Conservation (phyloP, 1,284 basidiomycete genomes). For the Microbotryum violaceum region DNA sequence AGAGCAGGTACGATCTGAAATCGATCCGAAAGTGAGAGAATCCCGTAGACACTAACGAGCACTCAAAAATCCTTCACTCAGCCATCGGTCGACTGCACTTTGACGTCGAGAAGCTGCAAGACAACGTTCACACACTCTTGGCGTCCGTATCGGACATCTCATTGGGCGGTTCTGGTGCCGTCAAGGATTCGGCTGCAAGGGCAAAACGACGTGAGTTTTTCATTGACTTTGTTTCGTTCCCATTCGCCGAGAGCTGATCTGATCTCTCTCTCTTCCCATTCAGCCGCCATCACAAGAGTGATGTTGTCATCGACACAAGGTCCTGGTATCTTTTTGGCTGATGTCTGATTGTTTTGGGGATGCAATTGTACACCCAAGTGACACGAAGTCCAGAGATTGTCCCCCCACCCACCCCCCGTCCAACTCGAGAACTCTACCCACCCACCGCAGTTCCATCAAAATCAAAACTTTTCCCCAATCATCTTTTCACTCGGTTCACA, state of each 20-base stretch:
- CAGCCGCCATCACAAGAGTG: constrained; percentile 30
- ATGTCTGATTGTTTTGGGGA: constrained; percentile 8
- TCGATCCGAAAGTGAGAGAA: no score
- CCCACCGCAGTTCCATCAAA: neutral
- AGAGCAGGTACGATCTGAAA: constrained; percentile 45
- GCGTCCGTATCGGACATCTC: constrained; percentile 30
- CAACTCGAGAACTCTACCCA: neutral
- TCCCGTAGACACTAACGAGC: neutral
- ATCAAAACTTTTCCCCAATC: neutral
- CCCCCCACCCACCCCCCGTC: no score
- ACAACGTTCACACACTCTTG: constrained; percentile 32
- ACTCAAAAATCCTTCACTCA: neutral
- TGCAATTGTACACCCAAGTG: neutral
- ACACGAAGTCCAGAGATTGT: no score
- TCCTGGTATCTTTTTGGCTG: constrained; percentile 27
- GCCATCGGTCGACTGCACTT: constrained; percentile 21
- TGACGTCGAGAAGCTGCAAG: constrained; percentile 20
- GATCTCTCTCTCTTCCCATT: neutral
- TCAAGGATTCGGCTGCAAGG: constrained; percentile 14
- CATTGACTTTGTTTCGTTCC: neutral
- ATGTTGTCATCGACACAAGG: constrained; percentile 30
- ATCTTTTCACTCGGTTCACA: constrained; percentile 8
- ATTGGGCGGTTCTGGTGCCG: constrained; percentile 21
- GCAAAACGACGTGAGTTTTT: constrained; percentile 27
- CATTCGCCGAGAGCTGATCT: neutral